phyloP scores from a whole-genome alignment of 139 green algal species.

The Coccomyxa sp. region DNA sequence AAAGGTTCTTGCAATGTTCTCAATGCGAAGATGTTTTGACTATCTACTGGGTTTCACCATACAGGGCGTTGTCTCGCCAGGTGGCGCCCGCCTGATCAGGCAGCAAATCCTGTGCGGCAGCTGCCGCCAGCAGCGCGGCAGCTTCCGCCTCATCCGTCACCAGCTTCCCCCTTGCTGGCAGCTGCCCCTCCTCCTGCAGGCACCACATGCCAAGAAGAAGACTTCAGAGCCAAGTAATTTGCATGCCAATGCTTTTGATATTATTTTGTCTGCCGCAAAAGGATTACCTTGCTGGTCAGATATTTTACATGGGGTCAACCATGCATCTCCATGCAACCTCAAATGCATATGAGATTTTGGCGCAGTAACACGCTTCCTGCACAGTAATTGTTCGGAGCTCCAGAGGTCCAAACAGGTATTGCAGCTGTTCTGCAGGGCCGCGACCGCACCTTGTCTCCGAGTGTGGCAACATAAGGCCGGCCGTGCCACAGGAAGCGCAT shows the following conservation, averaged over 20 bases:
- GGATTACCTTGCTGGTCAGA: too few relatives aligned
- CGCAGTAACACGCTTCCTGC: background rate
- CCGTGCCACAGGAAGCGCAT: conserved; percentile 26
- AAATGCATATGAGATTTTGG: background rate
- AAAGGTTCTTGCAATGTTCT: too few relatives aligned
- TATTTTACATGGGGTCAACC: too few relatives aligned
- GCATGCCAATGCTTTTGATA: background rate
- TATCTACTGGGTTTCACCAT: too few relatives aligned
- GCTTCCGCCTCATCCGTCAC: background rate
- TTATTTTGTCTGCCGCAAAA: too few relatives aligned
- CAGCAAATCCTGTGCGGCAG: background rate
- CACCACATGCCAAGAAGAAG: background rate
- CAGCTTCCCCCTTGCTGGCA: background rate
- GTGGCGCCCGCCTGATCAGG: too few relatives aligned
- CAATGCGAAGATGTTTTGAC: too few relatives aligned
- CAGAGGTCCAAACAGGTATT: background rate
- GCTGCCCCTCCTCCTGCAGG: background rate
- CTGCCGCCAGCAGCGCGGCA: background rate
- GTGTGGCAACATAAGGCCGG: background rate
- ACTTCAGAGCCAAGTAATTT: too few relatives aligned
- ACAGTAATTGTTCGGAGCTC: background rate
- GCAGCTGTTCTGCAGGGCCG: background rate
- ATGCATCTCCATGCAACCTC: background rate
- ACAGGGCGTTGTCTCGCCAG: too few relatives aligned
- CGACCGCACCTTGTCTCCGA: conserved; percentile 9